Percentiles rank a stretch among this genome's conserved stretches.
phyloP scores from a whole-genome alignment of 495 filamentous ascomycete species.

The Astrothelium macrocarpum region DNA sequence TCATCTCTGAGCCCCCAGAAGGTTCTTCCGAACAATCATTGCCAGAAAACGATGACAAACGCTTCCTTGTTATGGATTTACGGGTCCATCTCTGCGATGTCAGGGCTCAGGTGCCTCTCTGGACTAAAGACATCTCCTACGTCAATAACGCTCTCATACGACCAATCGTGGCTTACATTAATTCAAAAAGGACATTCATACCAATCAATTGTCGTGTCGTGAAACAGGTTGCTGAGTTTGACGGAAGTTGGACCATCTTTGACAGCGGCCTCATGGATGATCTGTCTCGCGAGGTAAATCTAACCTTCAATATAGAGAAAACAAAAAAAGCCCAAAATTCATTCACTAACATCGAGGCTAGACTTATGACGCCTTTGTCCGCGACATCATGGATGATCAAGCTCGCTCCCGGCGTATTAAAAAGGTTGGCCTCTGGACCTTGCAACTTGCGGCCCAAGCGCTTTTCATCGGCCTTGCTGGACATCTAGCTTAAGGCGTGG shows the following conservation, averaged over 20 bases:
- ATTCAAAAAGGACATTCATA: slow-evolving; percentile 84
- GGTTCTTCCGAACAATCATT: neutral
- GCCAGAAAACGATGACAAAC: slow-evolving; percentile 40
- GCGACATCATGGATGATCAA: slow-evolving; percentile 77
- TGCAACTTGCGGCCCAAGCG: slow-evolving; percentile 86
- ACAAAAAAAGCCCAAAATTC: slow-evolving; percentile 18
- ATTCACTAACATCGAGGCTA: neutral
- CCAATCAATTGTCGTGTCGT: slow-evolving; percentile 90
- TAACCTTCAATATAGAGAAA: too few species aligned
- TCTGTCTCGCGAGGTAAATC: slow-evolving; percentile 67
- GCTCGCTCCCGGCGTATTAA: slow-evolving; percentile 77
- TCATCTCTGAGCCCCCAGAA: slow-evolving; percentile 9
- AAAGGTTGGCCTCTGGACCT: slow-evolving; percentile 93
- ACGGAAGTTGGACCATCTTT: slow-evolving; percentile 90
- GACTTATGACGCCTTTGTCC: slow-evolving; percentile 86
- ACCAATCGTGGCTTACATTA: slow-evolving; percentile 98
- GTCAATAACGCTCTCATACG: slow-evolving; percentile 91
- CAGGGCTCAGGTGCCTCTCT: slow-evolving; percentile 80
- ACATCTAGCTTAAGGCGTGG: slow-evolving; percentile 49
- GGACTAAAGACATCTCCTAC: slow-evolving; percentile 82
- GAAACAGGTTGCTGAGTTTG: slow-evolving; percentile 78
- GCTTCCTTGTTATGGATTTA: slow-evolving; percentile 81
- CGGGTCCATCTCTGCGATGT: slow-evolving; percentile 87
- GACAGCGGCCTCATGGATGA: slow-evolving; percentile 95
- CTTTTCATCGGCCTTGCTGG: slow-evolving; percentile 91